Evolutionary conservation across 176 grass and related monocot species (phyloP), one percentile per base, ranked within the genome.

Genomic region (Bromus sterilis): DNA sequence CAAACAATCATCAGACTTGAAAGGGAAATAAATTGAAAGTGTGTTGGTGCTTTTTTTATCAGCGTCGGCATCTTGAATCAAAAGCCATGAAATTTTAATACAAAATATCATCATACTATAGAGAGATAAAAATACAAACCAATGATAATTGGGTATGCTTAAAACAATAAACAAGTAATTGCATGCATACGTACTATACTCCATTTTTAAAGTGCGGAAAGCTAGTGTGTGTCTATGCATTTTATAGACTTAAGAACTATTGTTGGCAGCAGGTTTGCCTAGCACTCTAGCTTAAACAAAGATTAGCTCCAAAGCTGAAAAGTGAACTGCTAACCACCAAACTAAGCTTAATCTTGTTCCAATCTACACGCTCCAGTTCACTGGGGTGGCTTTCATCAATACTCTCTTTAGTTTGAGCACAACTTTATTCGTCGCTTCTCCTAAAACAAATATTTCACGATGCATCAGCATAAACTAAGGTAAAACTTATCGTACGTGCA

Each of bases 391-490:
- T 89, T 76, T 85, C 1, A 39, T 69, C 48, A 53, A 80, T 71
- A 44, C 60, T 66, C 61, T 59, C 60, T 25, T 66, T 36, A 12
- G 2, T 20, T 68, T 64, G 23, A 46, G 35, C 28, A 37, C 15
- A 26, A 24, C 77, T 89, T 85, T 85, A 85, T 85, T 56, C 82
- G 34, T 89, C 85, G 71, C 87, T 77, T 89, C 71, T 56, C 62
- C 71, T 64, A 85, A 81, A 83, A 76, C 42, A 81, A 66, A 58
- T 37, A 35, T 60, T 28, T 14, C 20, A 7, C 12, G 15, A 77
- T 46, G 64, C 30, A 13, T 12, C 1, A 10, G 25, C 26, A 66
- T 11, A 36, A 20, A 64, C 3, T 21, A 75, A 74, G 31, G 60
- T 84, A 6, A 57, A 33, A 64, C 2, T 9, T 8, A 41, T 32